These are phyloP conservation scores for Zelonia costaricensis DNA, from an alignment of 208 protist species.

Conservation along the genomic window DNA sequence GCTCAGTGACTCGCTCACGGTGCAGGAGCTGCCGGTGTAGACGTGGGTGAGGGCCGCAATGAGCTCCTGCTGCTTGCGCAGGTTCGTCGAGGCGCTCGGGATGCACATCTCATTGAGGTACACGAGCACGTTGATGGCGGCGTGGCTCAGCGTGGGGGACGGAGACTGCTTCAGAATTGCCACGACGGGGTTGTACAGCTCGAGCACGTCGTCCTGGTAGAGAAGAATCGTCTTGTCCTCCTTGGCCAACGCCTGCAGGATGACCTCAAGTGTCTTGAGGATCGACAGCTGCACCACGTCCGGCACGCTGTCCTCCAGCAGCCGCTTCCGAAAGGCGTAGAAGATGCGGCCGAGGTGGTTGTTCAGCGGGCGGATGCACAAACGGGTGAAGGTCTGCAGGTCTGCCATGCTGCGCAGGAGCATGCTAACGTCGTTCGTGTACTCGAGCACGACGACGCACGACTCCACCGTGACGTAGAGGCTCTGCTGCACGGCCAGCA, in stretches of 20 bases:
- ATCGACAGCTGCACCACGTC: conserved; percentile 79
- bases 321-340: conserved; percentile 71
- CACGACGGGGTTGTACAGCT: conserved; percentile 75
- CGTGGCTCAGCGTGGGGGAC: conserved; percentile 70
- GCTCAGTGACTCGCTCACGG: conserved; percentile 59
- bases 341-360: conserved; percentile 83
- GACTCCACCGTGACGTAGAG: conserved; percentile 82
- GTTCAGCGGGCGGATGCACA: conserved; percentile 71
- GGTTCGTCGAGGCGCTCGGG: conserved; percentile 36
- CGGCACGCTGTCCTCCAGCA: conserved; percentile 53
- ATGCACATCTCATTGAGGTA: conserved; percentile 73
- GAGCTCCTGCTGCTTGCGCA: conserved; percentile 68
- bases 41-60: conserved; percentile 65
- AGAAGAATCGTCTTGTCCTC: conserved; percentile 70
- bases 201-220: conserved; percentile 81
- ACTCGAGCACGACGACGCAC: conserved; percentile 84
- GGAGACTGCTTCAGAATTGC: conserved; percentile 67
- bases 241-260: conserved; percentile 56
- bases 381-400: conserved; percentile 80
- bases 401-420: conserved; percentile 84
- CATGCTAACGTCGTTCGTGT: conserved; percentile 69
- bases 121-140: conserved; percentile 80
- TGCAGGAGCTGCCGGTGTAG: conserved; percentile 73
- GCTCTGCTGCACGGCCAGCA: conserved; percentile 65
- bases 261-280: conserved; percentile 72